Percentiles rank a stretch among this genome's conserved stretches.
phyloP scores from a whole-genome alignment of 2,329 filamentous ascomycete genomes.

The Onygenales sp. region DNA sequence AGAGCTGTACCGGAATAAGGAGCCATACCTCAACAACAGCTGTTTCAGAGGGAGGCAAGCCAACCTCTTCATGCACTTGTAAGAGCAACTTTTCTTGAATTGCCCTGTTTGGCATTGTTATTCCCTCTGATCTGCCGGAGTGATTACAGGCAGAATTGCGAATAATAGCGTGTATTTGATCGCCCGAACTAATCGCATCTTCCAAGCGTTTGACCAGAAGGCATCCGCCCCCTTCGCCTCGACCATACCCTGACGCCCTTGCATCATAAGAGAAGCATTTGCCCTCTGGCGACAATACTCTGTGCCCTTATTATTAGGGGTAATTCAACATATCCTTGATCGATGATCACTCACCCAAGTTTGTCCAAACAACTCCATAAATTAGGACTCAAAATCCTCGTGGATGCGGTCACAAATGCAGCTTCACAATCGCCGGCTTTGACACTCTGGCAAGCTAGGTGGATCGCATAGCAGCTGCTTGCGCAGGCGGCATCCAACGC shows the following conservation, averaged over 20 bases:
- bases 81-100: constrained; percentile 27
- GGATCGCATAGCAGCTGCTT: constrained; percentile 21
- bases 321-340: neutral
- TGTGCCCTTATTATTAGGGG: constrained; percentile 10
- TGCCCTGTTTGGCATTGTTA: constrained; percentile 33
- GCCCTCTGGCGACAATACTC: constrained; percentile 21
- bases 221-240: constrained; percentile 36
- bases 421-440: constrained; percentile 15
- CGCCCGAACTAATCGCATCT: constrained; percentile 32
- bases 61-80: constrained; percentile 22
- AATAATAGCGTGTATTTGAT: constrained; percentile 37
- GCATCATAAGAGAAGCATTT: constrained; percentile 28
- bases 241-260: constrained; percentile 36
- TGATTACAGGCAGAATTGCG: constrained; percentile 32
- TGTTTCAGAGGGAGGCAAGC: constrained; percentile 4
- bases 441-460: constrained; percentile 22
- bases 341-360: too few species aligned
- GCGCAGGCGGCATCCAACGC: constrained; percentile 28
- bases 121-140: constrained; percentile 38
- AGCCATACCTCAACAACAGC: neutral
- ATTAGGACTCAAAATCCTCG: neutral
- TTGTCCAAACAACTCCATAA: too few species aligned
- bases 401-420: constrained; percentile 15
- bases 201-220: constrained; percentile 35
- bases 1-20: too few species aligned